Base-by-base conservation (phyloP, 1,284 basidiomycete species). In the Erythrobasidium hasegawianum region DNA sequence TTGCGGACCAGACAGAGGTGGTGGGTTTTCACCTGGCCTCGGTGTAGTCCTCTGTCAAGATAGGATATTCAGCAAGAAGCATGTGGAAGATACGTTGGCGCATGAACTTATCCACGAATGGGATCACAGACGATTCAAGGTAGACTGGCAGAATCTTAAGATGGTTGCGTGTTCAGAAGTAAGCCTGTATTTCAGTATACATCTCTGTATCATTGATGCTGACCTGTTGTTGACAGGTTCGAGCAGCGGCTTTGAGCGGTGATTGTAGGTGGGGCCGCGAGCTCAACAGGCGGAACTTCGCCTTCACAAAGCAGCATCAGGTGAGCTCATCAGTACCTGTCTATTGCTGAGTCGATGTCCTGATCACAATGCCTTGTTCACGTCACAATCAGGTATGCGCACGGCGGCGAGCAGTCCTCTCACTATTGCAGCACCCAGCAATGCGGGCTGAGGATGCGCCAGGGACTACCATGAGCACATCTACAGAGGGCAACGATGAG, bases 51-150 rank as follows among this genome's bases (percentile, higher is more conserved):
- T 97, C 4, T 96, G 93, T 76, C 86, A 90, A 71, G 88, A 90
- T 50, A 83, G 86, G 55, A 88, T 91, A 72, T 84, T 86, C 76
- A 85, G 82, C 77, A 88, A 90, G 76, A 82, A 83, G 49, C 91
- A 97, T 73, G 87, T 95, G 85, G 91, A 97, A 77, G 86, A 92
- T 75, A 96, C 93, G 14, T 80, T 97, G 33, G 84, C 90, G 16
- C 95, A 98, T 75, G 95, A 98, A 75, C 85, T 97, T 65, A 80
- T 97, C n/a, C 95, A 97, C 77, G 87, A 93, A 82, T 97, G 88
- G 76, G 95, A 97, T 76, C 89, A 96, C 71, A 90, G 89, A 77
- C 86, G 87, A 76, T 97, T 97, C 81, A 87, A 92, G 67, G 88
- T 96, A 1, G 87, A 96, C 77, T 97, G 91, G 92, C 79, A 77